Conservation (phyloP, 257 asterid species). For the Fraxinus quadrangulata region DNA sequence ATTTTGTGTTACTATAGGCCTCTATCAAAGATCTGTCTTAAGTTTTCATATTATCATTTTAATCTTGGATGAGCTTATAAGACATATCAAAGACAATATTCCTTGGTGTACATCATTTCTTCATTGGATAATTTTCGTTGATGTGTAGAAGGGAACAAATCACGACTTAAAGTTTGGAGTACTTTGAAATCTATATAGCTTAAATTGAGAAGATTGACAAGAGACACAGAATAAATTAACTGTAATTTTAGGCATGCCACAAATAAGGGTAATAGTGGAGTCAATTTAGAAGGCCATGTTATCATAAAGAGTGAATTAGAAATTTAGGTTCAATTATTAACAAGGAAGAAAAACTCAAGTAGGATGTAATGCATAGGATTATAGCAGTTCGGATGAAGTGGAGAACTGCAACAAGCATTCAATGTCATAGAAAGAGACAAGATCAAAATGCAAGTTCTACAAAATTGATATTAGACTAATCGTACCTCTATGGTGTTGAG, state of each 20-base stretch:
- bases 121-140: no score
- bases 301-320: background rate
- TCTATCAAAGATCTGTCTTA: no score
- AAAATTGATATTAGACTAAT: background rate
- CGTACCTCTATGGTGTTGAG: background rate
- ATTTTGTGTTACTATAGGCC: no score
- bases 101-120: no score
- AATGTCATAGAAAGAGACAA: background rate
- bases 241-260: no score
- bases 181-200: no score
- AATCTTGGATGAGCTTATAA: no score
- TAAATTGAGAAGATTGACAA: background rate
- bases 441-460: background rate
- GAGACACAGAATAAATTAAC: no score
- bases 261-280: background rate
- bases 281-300: background rate
- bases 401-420: background rate
- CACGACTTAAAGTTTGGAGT: no score
- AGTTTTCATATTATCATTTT: no score
- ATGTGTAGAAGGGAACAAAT: no score
- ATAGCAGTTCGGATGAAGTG: background rate
- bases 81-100: no score
- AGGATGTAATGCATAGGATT: background rate
- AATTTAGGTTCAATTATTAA: background rate
- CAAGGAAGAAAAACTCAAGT: background rate